phyloP scores from a whole-genome alignment of 2,329 filamentous ascomycete genomes.

The Alternaria arborescens region DNA sequence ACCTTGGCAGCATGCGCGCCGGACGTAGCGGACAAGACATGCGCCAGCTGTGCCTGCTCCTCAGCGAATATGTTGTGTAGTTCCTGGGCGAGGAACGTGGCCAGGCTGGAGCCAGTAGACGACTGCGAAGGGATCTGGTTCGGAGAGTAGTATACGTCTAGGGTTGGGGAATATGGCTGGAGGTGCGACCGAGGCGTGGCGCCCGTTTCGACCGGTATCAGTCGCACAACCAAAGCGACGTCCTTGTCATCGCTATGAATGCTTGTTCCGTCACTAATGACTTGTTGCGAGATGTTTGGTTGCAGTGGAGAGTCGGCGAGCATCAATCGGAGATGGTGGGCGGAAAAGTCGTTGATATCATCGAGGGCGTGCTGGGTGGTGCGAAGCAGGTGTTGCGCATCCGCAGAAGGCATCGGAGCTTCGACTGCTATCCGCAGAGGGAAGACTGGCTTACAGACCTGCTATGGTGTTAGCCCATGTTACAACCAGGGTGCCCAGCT shows the following conservation, averaged over 20 bases:
- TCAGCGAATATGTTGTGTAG: slow-evolving; percentile 82
- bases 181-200: slow-evolving; percentile 67
- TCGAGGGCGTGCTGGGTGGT: slow-evolving; percentile 88
- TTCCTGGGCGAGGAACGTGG: slow-evolving; percentile 79
- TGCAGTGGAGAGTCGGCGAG: slow-evolving; percentile 55
- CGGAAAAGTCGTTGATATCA: slow-evolving; percentile 84
- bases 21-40: slow-evolving; percentile 56
- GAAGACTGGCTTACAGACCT: slow-evolving; percentile 90
- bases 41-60: slow-evolving; percentile 80
- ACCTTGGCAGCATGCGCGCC: slow-evolving; percentile 55
- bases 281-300: slow-evolving; percentile 44
- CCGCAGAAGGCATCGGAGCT: slow-evolving; percentile 71
- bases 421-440: slow-evolving; percentile 83
- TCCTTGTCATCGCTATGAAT: slow-evolving; percentile 53
- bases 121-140: slow-evolving; percentile 72
- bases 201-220: slow-evolving; percentile 68
- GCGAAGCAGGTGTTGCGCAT: slow-evolving; percentile 77
- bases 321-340: slow-evolving; percentile 80
- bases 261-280: slow-evolving; percentile 39
- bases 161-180: slow-evolving; percentile 72
- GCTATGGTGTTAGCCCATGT: slow-evolving; percentile 18
- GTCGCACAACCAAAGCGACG: slow-evolving; percentile 73
- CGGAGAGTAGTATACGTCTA: slow-evolving; percentile 80
- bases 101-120: slow-evolving; percentile 75
- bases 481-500: not conserved